Evolutionary conservation across 2,329 filamentous ascomycete genomes (phyloP), one percentile per base, ranked within the genome.

Genomic region (Sporothrix brunneoviolacea): DNA sequence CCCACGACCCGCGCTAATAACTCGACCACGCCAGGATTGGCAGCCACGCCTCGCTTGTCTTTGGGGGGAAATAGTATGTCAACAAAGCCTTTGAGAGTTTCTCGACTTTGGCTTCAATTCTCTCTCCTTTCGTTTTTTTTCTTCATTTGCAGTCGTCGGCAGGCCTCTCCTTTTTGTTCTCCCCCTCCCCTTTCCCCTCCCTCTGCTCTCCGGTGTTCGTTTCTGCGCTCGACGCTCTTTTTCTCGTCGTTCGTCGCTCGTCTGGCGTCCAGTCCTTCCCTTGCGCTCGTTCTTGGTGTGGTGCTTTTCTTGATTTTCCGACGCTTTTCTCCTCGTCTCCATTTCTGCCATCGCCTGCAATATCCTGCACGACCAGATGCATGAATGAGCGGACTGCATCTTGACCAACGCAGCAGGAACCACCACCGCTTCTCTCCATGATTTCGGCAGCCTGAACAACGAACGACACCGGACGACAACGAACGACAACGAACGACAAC

Each of bases 21-120:
- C 49, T 46, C 16, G 18, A 19, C 27, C 41, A 24, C 18, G 40
- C n/a, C 42, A 51, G 30, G 48, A 51, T 50, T 27, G 19, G 21
- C 48, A 51, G 41, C 49, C 27, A 33, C 35, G 36, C 49, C 35
- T 41, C 30, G 21, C 32, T 15, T 10, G 24, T 28, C 24, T 28
- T 10, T 4, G 30, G 30, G 30, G 30, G 28, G 36, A n/a, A n/a
- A n/a, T n/a, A n/a, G 30, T n/a, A 51, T 49, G 50, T 52, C 50
- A 52, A 52, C 50, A 52, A 52, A 44, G 42, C 33, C 36, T 54
- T 33, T 33, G 36, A 27, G 13, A 35, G 46, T 32, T 16, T 28
- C 27, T 40, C 27, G 45, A 33, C 36, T 24, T 47, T 39, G 10
- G 28, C 9, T 37, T 8, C 15, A 12, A n/a, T 8, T 51, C 44